Evolutionary conservation across 129 eudicot genomes (phyloP).

Genomic region (Ambrosia trifida): DNA sequence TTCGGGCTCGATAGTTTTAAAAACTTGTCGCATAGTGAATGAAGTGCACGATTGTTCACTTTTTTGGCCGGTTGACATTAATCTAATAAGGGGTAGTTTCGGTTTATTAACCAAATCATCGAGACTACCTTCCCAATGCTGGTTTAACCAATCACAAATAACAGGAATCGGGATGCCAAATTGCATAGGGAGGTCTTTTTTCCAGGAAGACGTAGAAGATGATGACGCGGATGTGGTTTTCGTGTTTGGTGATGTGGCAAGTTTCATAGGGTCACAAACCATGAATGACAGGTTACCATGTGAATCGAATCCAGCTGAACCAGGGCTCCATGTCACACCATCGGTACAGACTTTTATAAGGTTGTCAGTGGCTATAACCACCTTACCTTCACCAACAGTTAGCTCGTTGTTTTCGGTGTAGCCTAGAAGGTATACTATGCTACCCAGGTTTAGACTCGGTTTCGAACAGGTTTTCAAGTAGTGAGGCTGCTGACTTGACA

Average conservation of each 20-base stretch:
- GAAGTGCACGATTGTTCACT: constrained; percentile 91
- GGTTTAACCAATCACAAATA: constrained; percentile 89
- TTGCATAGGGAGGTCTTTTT: constrained; percentile 79
- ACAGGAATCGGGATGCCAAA: constrained; percentile 94
- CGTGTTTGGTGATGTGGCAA: constrained; percentile 80
- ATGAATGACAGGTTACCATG: constrained; percentile 92
- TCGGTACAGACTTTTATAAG: constrained; percentile 83
- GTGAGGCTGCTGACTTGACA: constrained; percentile 57
- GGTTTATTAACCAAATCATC: constrained; percentile 84
- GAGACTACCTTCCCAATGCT: constrained; percentile 94
- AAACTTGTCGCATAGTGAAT: constrained; percentile 79
- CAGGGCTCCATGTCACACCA: constrained; percentile 90
- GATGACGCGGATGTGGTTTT: constrained; percentile 75
- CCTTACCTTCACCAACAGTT: constrained; percentile 87
- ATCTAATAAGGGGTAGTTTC: constrained; percentile 71
- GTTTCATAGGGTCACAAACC: constrained; percentile 99
- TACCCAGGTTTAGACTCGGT: constrained; percentile 76
- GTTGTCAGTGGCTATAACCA: constrained; percentile 93
- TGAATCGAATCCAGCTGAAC: constrained; percentile 84
- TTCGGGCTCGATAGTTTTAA: constrained; percentile 66
- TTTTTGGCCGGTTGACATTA: constrained; percentile 82
- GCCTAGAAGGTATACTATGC: constrained; percentile 69
- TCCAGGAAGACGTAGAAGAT: constrained; percentile 77
- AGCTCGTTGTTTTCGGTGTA: constrained; percentile 58
- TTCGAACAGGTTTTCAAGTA: constrained; percentile 76